Base-by-base conservation (phyloP, 345 rosid genomes). In the Euphorbia pulcherrima region DNA sequence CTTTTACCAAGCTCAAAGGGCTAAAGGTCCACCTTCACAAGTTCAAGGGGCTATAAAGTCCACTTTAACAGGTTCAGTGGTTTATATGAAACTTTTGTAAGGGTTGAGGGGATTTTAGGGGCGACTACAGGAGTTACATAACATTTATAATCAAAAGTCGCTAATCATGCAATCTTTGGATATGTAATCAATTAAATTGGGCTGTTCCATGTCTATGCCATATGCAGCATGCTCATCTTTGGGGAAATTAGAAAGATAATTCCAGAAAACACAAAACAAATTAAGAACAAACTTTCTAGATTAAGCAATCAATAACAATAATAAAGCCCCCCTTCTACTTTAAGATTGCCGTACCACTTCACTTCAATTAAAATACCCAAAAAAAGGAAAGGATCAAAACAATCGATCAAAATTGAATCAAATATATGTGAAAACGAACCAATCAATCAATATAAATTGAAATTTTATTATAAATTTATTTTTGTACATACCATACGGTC, bases 401-500 rank as follows among this genome's bases (percentile, higher is more conserved):
- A 44, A 44, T n/a, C n/a, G n/a, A 11, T 44, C 17, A 44, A 44
- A 18, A 44, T 44, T 6, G 17, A 44, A 44, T 44, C 17, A 44
- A 44, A 33, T 7, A 33, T 0, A 44, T 44, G 0, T 8, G 2
- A 8, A 14, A 50, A 4, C 1, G 54, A 50, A 18, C 21, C 13
- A 2, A 10, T 21, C 26, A 24, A 20, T 7, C 12, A 3, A 39
- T 11, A 13, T n/a, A 46, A 68, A 56, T 20, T 26, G 21, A 40
- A 5, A 27, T 56, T 37, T 37, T 5, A 28, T 29, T 26, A 18
- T n/a, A 12, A 28, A 69, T 5, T 60, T 48, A 59, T 47, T 68
- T 60, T 47, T 59, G 20, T 59, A 68, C 72, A 60, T 47, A 46
- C 35, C 28, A 47, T 1, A 23, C 23, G 40, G 3, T 65, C 40